These are phyloP conservation scores for Fusarium marasasianum DNA, from an alignment of 2,329 filamentous ascomycete species.

Conservation along the genomic window DNA sequence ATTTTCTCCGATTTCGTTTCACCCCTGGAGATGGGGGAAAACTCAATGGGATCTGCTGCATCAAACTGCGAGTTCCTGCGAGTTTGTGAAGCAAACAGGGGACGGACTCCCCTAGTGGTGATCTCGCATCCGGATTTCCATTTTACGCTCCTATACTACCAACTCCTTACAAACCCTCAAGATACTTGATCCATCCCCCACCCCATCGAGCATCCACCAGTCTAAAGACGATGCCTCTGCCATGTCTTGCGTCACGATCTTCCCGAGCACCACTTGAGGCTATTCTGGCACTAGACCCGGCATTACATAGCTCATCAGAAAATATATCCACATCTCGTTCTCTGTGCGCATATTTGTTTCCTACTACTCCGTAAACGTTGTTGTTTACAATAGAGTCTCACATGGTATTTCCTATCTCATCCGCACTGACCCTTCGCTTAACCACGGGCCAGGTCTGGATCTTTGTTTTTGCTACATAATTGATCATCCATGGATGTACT, in stretches of 20 bases:
- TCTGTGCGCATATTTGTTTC: slow-evolving; percentile 24
- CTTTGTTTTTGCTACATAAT: slow-evolving; percentile 1
- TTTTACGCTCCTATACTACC: not conserved
- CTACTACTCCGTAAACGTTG: not conserved
- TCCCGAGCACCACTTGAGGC: slow-evolving; percentile 41
- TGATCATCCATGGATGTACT: not conserved
- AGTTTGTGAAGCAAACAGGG: not conserved
- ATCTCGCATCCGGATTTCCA: slow-evolving; percentile 3
- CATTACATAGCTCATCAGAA: slow-evolving; percentile 16
- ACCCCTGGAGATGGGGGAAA: slow-evolving; percentile 32
- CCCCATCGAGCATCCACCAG: slow-evolving; percentile 27
- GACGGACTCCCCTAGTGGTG: not conserved
- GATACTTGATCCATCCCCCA: slow-evolving; percentile 14
- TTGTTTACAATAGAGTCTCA: slow-evolving; percentile 9
- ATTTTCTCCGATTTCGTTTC: slow-evolving; percentile 16
- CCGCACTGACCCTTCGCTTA: slow-evolving; percentile 12
- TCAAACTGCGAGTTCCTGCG: not conserved
- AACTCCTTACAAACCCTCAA: not conserved
- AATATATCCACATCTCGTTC: slow-evolving; percentile 18
- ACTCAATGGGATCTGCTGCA: not conserved
- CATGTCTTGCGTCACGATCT: slow-evolving; percentile 45
- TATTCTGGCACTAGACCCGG: slow-evolving; percentile 40
- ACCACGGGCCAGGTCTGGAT: slow-evolving; percentile 6
- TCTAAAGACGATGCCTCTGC: slow-evolving; percentile 24
- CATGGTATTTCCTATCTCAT: slow-evolving; percentile 3